Conservation (phyloP, 2,329 filamentous ascomycete species). For the Cladosporium oxysporum region DNA sequence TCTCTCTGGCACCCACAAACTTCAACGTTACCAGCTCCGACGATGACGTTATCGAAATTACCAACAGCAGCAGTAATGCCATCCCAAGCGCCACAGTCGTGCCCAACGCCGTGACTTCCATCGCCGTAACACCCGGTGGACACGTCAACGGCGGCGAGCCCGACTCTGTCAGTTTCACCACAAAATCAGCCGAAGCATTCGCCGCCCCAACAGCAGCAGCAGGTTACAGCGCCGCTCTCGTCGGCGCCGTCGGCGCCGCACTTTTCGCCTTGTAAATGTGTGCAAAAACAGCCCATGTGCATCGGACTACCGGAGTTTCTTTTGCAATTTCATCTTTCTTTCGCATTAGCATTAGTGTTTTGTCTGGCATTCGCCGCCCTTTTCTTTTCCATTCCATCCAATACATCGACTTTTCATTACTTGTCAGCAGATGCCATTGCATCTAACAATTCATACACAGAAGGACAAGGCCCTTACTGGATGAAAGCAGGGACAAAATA, state of each 20-base stretch:
- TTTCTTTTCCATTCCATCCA: neutral
- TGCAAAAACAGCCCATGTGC: neutral
- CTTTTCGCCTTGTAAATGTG: slow-evolving; percentile 29
- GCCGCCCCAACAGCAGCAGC: slow-evolving; percentile 31
- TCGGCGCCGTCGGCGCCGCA: slow-evolving; percentile 33
- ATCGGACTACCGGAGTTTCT: neutral
- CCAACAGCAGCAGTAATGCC: slow-evolving; percentile 46
- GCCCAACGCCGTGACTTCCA: slow-evolving; percentile 51
- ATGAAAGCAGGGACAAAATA: neutral
- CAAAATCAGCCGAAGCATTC: slow-evolving; percentile 22
- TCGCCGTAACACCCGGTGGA: slow-evolving; percentile 46
- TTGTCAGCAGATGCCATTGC: neutral
- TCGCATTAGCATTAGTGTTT: slow-evolving; percentile 5
- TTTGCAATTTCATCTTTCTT: neutral
- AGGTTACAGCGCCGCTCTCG: slow-evolving; percentile 30
- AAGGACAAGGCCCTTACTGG: neutral
- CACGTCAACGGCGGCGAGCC: slow-evolving; percentile 34
- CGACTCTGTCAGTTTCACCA: slow-evolving; percentile 13
- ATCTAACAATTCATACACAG: neutral
- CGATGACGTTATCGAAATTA: slow-evolving; percentile 57
- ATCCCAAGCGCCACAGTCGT: slow-evolving; percentile 58
- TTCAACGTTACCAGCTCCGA: slow-evolving; percentile 54
- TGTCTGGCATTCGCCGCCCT: neutral
- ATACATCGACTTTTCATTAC: neutral
- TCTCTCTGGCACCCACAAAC: slow-evolving; percentile 61